Evolutionary conservation across 139 green algal species (phyloP).

Genomic region (Nannochloris sp.): DNA sequence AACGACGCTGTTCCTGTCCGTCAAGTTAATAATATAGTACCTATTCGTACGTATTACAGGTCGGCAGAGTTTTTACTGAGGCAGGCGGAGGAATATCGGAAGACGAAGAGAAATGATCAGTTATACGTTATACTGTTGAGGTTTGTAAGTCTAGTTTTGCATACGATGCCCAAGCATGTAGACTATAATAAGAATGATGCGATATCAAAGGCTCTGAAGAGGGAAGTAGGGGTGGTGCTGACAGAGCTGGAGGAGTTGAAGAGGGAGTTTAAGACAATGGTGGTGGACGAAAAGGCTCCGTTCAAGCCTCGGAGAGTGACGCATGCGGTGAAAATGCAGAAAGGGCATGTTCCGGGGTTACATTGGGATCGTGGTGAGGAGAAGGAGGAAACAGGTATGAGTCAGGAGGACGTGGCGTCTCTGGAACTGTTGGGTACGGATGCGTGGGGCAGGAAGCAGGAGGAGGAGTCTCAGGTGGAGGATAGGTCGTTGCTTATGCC

Average conservation of each 20-base stretch:
- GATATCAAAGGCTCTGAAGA: constrained; percentile 20
- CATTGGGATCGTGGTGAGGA: constrained; percentile 6
- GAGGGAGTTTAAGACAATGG: constrained; percentile 13
- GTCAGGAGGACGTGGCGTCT: neutral
- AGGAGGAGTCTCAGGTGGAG: no score
- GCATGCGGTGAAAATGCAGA: constrained; percentile 36
- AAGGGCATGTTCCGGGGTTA: constrained; percentile 43
- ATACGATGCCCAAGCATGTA: constrained; percentile 65
- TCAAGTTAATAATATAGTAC: constrained; percentile 39
- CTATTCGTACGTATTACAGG: constrained; percentile 47
- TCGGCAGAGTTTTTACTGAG: constrained; percentile 38
- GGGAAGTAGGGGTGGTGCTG: constrained; percentile 13
- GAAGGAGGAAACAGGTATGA: neutral
- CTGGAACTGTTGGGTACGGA: constrained; percentile 1
- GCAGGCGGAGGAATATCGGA: constrained; percentile 58
- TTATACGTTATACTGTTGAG: constrained; percentile 78
- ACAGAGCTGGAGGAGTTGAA: constrained; percentile 62
- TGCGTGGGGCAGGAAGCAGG: neutral
- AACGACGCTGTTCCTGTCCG: constrained; percentile 16
- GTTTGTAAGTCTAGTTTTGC: constrained; percentile 57
- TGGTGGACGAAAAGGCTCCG: constrained; percentile 13
- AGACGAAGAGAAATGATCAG: constrained; percentile 47
- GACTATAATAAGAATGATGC: constrained; percentile 26
- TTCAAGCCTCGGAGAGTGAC: constrained; percentile 27
- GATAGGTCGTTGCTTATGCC: no score